phyloP scores from a whole-genome alignment of 345 rosid species.

The Citropsis articulata region DNA sequence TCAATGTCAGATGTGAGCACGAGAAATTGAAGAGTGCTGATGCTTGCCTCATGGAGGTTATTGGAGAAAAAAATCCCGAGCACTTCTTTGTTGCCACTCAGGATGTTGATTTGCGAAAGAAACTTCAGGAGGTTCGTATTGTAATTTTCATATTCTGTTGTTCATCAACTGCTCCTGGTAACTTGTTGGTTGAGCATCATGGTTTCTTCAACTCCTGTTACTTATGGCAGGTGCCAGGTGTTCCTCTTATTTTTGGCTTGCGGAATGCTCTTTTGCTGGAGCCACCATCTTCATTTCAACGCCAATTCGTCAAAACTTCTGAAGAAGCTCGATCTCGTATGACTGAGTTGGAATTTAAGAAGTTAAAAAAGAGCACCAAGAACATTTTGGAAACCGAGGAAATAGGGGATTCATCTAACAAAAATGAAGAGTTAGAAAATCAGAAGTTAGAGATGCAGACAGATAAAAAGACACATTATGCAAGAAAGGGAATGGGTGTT shows the following conservation, averaged over 20 bases:
- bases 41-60: slow-evolving; percentile 58
- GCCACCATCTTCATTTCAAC: slow-evolving; percentile 75
- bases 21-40: slow-evolving; percentile 62
- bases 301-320: slow-evolving; percentile 47
- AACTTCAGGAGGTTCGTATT: slow-evolving; percentile 59
- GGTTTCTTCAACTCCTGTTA: background rate
- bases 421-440: slow-evolving; percentile 33
- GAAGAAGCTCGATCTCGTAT: slow-evolving; percentile 59
- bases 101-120: slow-evolving; percentile 63
- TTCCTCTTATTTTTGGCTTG: slow-evolving; percentile 73
- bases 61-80: slow-evolving; percentile 58
- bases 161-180: background rate
- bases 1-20: slow-evolving; percentile 68
- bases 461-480: slow-evolving; percentile 17
- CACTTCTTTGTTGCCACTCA: slow-evolving; percentile 91
- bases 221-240: slow-evolving; percentile 62
- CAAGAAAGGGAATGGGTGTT: slow-evolving; percentile 32
- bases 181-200: background rate
- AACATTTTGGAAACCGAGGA: slow-evolving; percentile 29
- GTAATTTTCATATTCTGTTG: background rate
- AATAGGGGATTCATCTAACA: slow-evolving; percentile 24
- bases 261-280: slow-evolving; percentile 76
- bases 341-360: slow-evolving; percentile 43
- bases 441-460: slow-evolving; percentile 21
- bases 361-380: slow-evolving; percentile 42